phyloP scores from a whole-genome alignment of 345 rosid genomes.

The Sapria himalayana region DNA sequence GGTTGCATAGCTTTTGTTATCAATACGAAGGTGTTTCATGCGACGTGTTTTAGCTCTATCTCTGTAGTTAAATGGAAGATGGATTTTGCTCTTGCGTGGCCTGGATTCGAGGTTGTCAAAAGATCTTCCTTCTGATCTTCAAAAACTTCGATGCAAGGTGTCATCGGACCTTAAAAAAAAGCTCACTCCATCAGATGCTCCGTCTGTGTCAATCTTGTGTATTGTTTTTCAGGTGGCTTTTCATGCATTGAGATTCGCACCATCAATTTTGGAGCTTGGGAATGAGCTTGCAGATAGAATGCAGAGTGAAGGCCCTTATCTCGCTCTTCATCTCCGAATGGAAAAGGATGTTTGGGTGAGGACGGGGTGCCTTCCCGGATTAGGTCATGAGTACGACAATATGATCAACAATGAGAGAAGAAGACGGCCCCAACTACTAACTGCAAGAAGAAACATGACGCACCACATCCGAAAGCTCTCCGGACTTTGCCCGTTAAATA shows the following conservation, averaged over 20 bases:
- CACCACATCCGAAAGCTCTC: slow-evolving; percentile 58
- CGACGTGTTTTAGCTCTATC: slow-evolving; percentile 5
- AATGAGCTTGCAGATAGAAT: slow-evolving; percentile 65
- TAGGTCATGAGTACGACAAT: slow-evolving; percentile 52
- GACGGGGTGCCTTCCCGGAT: slow-evolving; percentile 86
- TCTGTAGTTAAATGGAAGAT: slow-evolving; percentile 63
- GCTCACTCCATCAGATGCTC: too few species aligned
- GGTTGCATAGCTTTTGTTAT: too few species aligned
- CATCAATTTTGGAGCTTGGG: slow-evolving; percentile 49
- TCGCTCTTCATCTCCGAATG: slow-evolving; percentile 74
- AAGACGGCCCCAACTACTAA: slow-evolving; percentile 71
- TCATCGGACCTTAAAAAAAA: too few species aligned
- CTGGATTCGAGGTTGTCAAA: slow-evolving; percentile 86
- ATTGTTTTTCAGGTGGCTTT: slow-evolving; percentile 50
- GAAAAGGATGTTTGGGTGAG: slow-evolving; percentile 97
- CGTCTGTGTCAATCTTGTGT: not conserved
- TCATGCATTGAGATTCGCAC: slow-evolving; percentile 56
- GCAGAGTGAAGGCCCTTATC: slow-evolving; percentile 65
- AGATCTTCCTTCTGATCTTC: slow-evolving; percentile 85
- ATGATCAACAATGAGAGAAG: slow-evolving; percentile 48
- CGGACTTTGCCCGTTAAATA: slow-evolving; percentile 84
- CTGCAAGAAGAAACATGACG: slow-evolving; percentile 68
- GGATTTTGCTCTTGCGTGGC: slow-evolving; percentile 75
- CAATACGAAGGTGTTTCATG: too few species aligned
- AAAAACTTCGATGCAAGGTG: slow-evolving; percentile 93